phyloP scores from a whole-genome alignment of 176 grass and related monocot species.

The Alloteropsis semialata region DNA sequence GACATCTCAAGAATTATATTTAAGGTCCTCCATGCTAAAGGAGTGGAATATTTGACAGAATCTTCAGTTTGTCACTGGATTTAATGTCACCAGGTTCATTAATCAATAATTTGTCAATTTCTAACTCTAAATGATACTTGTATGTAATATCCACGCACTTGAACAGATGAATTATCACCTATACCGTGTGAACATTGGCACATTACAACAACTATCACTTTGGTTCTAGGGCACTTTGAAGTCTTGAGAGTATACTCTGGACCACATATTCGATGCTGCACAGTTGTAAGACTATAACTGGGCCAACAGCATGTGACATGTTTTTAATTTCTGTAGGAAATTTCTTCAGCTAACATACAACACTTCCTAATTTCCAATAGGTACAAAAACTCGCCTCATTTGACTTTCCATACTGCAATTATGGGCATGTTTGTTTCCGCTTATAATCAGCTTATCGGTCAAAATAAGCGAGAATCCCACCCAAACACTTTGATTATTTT shows the following conservation, averaged over 20 bases:
- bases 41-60: no score
- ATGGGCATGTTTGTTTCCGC: no score
- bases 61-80: neutral
- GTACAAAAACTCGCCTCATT: neutral
- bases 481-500: no score
- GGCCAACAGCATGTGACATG: neutral
- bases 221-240: neutral
- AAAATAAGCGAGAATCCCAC: no score
- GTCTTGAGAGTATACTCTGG: no score
- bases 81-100: neutral
- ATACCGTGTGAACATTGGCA: neutral
- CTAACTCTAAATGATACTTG: neutral
- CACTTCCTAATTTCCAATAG: slow-evolving; percentile 2
- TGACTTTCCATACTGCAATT: no score
- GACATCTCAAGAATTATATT: neutral
- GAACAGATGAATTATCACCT: neutral
- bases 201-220: neutral
- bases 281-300: neutral
- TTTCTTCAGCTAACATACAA: neutral
- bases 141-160: neutral
- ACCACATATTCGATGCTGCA: neutral
- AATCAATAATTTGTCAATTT: slow-evolving; percentile 9
- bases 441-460: no score
- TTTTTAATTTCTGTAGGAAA: neutral
- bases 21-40: neutral